Percentiles rank a stretch among this genome's conserved stretches.
Conservation (phyloP, 192 early-diverging fungal genomes). For the Rhizophagus clarus region DNA sequence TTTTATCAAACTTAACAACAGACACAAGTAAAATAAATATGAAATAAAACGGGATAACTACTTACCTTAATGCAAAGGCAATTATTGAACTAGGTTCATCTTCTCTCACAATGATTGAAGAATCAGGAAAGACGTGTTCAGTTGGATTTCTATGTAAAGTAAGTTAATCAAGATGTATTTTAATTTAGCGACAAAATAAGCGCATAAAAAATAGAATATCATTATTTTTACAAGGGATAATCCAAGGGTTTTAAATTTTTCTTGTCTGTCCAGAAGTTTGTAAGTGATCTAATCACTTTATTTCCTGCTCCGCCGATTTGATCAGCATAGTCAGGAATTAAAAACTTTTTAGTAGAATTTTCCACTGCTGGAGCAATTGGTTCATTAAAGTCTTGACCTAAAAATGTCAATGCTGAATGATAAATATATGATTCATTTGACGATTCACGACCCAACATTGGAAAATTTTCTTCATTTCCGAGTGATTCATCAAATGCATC, state of each 20-base stretch:
- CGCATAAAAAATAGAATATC: not conserved
- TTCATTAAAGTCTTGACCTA: conserved; percentile 15
- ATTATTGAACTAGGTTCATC: conserved; percentile 94
- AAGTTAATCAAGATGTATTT: not conserved
- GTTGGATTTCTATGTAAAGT: conserved; percentile 54
- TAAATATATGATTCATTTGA: conserved; percentile 25
- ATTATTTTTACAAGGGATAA: conserved; percentile 70
- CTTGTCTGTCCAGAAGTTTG: conserved; percentile 71
- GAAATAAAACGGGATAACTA: not conserved
- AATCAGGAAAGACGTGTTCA: conserved; percentile 89
- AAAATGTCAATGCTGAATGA: conserved; percentile 26
- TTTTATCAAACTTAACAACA: not conserved
- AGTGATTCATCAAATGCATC: conserved; percentile 58
- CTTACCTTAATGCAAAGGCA: conserved; percentile 75
- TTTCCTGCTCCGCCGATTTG: not conserved
- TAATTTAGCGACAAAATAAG: not conserved
- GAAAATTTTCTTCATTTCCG: conserved; percentile 38
- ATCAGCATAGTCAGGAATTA: not conserved
- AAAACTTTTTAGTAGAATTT: not conserved
- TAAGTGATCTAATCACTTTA: conserved; percentile 65
- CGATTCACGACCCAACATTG: conserved; percentile 30
- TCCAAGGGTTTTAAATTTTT: conserved; percentile 69
- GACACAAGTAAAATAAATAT: not conserved
- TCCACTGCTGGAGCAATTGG: conserved; percentile 1
- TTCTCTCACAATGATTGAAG: conserved; percentile 85